Base-by-base conservation (phyloP, 306 rosid genomes). In the Dalbergia oliveri region DNA sequence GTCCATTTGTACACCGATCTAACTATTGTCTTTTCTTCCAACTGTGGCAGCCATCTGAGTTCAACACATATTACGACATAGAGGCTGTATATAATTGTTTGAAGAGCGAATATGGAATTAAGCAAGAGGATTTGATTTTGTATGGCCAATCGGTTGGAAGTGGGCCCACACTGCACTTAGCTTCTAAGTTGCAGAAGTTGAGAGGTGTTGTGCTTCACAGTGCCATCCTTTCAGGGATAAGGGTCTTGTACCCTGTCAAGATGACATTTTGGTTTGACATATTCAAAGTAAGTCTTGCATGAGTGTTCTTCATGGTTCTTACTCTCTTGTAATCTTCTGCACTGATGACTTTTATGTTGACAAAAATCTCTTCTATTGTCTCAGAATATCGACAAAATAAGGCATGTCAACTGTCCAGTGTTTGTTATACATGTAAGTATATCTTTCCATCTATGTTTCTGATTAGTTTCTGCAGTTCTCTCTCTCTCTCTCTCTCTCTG, bases 101-200 rank as follows among this genome's bases (percentile, higher is more conserved):
- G 89, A 91, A 88, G 91, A 91, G 62, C 16, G 89, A 81, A 50
- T 93, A 96, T 61, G 96, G 89, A 69, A 61, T 93, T 58, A 90
- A 81, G 86, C 97, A 93, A 90, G 99, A 93, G 81, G 98, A 93
- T 5, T 69, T 96, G 84, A 93, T 96, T 82, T 76, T 96, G 72
- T 96, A 96, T 18, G 99, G 99, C 49, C 98, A 96, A 85, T 96
- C 99, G 10, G 99, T 96, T 76, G 99, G 98, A 83, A 96, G 99
- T 79, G 99, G 99, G 14, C 99, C 99, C 0, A 96, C 99, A 0
- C 81, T 93, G 59, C 99, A 96, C 82, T 73, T 96, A 86, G 99
- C 89, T 81, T 87, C 97, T 70, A 92, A 86, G 62, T 81, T 96
- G 61, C 89, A 83, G 64, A 93, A 69, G 79, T 76, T 93, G 84